Evolutionary conservation across 768 basidiomycete genomes (phyloP).

Genomic region (Coprinellus micaceus): DNA sequence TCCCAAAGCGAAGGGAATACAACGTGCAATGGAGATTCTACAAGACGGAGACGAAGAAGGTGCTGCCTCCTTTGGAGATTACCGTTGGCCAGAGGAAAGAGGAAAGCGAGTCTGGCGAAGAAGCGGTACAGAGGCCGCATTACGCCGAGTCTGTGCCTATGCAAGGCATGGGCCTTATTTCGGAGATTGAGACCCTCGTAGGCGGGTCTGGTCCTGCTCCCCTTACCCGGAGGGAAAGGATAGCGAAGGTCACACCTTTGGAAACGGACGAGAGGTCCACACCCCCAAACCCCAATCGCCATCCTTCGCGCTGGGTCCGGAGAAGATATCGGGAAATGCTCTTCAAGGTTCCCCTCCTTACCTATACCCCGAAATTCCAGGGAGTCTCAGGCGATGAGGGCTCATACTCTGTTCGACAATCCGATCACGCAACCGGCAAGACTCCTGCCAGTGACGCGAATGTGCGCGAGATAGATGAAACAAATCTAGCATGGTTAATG

Average conservation of each 20-base stretch:
- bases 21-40: constrained; percentile 73
- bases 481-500: constrained; percentile 34
- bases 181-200: constrained; percentile 45
- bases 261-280: neutral
- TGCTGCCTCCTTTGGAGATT: constrained; percentile 58
- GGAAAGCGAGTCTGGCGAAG: constrained; percentile 8
- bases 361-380: constrained; percentile 21
- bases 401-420: constrained; percentile 29
- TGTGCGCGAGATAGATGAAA: constrained; percentile 19
- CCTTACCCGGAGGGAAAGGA: constrained; percentile 34
- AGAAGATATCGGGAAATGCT: constrained; percentile 60
- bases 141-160: constrained; percentile 28
- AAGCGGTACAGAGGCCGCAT: constrained; percentile 1
- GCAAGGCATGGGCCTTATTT: constrained; percentile 39
- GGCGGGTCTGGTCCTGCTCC: constrained; percentile 27
- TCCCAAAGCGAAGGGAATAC: constrained; percentile 71
- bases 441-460: constrained; percentile 23
- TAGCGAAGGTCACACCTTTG: neutral
- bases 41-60: constrained; percentile 47
- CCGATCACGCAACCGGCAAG: constrained; percentile 26
- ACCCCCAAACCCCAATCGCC: constrained; percentile 10
- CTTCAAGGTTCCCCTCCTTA: constrained; percentile 54
- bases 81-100: constrained; percentile 19
- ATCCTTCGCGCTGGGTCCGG: constrained; percentile 47
- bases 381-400: constrained; percentile 9